Base-by-base conservation (phyloP, 2,329 filamentous ascomycete species). In the Trichophyton simii region DNA sequence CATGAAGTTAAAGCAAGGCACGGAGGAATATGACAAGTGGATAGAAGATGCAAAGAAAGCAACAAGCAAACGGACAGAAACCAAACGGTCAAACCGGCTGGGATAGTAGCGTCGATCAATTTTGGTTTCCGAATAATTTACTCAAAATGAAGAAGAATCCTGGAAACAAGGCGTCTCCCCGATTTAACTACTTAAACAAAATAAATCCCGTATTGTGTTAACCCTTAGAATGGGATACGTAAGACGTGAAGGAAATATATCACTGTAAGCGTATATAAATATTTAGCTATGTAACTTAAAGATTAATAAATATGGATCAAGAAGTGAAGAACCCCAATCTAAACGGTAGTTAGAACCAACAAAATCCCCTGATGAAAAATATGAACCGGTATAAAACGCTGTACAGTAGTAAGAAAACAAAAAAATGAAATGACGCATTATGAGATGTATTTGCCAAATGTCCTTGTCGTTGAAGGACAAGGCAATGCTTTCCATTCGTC, bases 1-100 rank as follows among this genome's bases (percentile, higher is more conserved):
- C 65, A 73, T 77, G 64, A 96, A 95, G 79, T 72, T 95, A 46
- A 78, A 63, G 80, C 42, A 25, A 13, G 59, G 59, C 63, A 81
- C 87, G 65, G 87, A 78, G 11, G 84, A 79, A 11, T 94, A 92
- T 72, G 80, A 86, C 72, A 88, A 90, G 73, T 88, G 89, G 75
- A 89, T 97, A 64, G 87, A 91, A 68, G 89, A 91, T 68, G 77
- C 77, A 15, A 77, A 76, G 69, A 69, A 67, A 63, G 72, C 74
- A 65, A 79, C 77, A 11, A 69, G 67, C 67, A 74, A 70, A 67
- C 75, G 72, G 62, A 66, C 75, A 62, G 72, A 74, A 66, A 68
- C 67, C 67, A 67, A 71, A 57, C 63, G 68, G n/a, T 60, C 50
- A 20, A 60, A 62, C 18, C 50, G 50, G 1, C 8, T 9, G 7